Conservation (phyloP, 306 rosid genomes). For the Rosa lucieae region DNA sequence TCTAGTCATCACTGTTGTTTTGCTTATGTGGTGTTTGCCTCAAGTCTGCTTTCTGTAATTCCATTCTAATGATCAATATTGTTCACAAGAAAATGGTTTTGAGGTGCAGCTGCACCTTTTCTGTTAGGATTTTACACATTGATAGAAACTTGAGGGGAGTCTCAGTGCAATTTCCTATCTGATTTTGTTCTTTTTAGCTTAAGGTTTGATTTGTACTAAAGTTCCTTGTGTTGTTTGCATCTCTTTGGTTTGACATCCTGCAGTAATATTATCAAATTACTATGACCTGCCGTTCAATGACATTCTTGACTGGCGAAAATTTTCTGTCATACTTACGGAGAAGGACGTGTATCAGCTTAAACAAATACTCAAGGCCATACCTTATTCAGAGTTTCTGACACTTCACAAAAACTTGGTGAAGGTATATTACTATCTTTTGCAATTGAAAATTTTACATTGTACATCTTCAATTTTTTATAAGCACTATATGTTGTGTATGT, state of each 20-base stretch:
- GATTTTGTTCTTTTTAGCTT: slow-evolving; percentile 7
- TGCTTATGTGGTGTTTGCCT: neutral
- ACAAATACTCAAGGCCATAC: slow-evolving; percentile 73
- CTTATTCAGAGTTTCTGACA: slow-evolving; percentile 56
- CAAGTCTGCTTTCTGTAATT: neutral
- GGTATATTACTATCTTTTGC: slow-evolving; percentile 45
- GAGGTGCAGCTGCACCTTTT: neutral
- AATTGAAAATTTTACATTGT: neutral
- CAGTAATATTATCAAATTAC: slow-evolving; percentile 90
- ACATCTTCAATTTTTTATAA: neutral
- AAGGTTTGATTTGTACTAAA: neutral
- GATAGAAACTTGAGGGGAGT: neutral
- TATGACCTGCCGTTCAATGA: slow-evolving; percentile 97
- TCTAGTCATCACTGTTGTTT: neutral
- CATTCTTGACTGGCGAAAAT: slow-evolving; percentile 86
- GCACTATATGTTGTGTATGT: neutral
- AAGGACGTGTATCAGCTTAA: slow-evolving; percentile 80
- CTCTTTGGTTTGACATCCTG: slow-evolving; percentile 38
- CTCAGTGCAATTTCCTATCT: neutral
- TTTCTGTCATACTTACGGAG: slow-evolving; percentile 78
- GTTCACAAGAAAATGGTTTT: neutral
- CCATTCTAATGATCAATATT: neutral
- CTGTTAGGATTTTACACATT: neutral
- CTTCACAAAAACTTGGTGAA: slow-evolving; percentile 74
- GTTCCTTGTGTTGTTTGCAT: slow-evolving; percentile 21